A percentile compares a stretch with the other conserved stretches of the same genome.
Conservation (phyloP, 257 asterid species). For the Solanum tacnaense region DNA sequence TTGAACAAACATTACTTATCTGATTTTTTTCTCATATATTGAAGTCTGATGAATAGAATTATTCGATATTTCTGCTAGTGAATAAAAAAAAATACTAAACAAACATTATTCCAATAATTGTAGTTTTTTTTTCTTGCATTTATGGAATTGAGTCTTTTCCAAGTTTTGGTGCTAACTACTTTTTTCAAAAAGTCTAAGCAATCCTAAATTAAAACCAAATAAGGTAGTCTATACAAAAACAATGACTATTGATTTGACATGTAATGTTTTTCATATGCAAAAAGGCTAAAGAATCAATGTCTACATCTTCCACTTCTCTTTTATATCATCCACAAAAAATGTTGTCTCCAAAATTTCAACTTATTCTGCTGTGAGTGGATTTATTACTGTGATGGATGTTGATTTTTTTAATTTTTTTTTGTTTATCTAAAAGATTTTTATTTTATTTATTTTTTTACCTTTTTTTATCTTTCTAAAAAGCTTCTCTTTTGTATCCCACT, state of each 20-base stretch:
- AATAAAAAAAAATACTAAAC: neutral
- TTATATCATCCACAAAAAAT: neutral
- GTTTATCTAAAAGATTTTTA: neutral
- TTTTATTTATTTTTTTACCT: neutral
- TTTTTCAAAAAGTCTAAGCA: neutral
- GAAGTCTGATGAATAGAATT: neutral
- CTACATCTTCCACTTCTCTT: neutral
- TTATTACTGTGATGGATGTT: neutral
- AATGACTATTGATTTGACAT: neutral
- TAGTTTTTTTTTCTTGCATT: neutral
- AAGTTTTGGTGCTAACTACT: neutral
- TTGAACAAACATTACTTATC: too few relatives aligned
- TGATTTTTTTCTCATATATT: too few relatives aligned
- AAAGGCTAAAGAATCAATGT: slow-evolving; percentile 1
- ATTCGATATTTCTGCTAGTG: neutral
- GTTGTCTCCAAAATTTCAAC: neutral
- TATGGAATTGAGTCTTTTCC: neutral
- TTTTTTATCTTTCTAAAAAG: neutral
- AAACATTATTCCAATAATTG: neutral
- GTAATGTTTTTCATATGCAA: neutral
- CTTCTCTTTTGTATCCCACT: neutral
- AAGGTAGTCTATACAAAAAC: neutral
- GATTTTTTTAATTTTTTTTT: neutral
- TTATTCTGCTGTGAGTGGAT: neutral
- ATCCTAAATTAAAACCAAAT: neutral